These are phyloP conservation scores for Saksenaea vasiformis DNA, from an alignment of 371 early-diverging fungal species.

Conservation along the genomic window DNA sequence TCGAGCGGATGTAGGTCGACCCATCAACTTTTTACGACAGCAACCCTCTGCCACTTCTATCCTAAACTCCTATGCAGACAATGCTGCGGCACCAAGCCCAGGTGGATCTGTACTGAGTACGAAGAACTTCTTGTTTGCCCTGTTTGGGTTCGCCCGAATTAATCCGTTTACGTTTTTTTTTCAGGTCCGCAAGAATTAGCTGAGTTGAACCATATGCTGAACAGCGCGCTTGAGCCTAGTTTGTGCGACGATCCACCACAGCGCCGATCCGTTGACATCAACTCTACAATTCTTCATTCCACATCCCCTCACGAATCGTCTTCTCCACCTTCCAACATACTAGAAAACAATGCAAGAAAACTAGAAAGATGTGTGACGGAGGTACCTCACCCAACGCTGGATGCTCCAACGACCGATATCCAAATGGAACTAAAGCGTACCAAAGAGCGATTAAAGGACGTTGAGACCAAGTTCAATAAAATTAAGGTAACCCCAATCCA, in stretches of 20 bases:
- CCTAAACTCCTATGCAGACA: conserved; percentile 10
- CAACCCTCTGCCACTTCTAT: conserved; percentile 9
- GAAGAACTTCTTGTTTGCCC: neutral
- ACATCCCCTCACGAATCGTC: neutral
- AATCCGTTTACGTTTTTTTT: neutral
- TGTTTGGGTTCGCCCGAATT: neutral
- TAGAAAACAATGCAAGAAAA: neutral
- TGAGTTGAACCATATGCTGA: conserved; percentile 27
- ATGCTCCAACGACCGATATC: conserved; percentile 3
- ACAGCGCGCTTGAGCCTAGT: conserved; percentile 2
- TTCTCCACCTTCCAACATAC: neutral
- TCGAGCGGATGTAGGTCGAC: neutral
- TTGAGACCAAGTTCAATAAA: conserved; percentile 43
- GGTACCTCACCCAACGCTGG: neutral
- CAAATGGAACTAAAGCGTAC: conserved; percentile 32
- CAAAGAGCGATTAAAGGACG: conserved; percentile 31
- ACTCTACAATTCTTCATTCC: neutral
- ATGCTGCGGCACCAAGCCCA: neutral
- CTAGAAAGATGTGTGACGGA: neutral
- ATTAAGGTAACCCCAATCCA: conserved; percentile 33
- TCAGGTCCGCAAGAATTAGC: neutral
- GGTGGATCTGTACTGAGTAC: neutral
- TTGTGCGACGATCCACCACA: neutral
- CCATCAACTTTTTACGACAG: neutral
- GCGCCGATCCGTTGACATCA: neutral